Conservation (phyloP, 164 flowering plant genomes). For the Cinnamomum chago region DNA sequence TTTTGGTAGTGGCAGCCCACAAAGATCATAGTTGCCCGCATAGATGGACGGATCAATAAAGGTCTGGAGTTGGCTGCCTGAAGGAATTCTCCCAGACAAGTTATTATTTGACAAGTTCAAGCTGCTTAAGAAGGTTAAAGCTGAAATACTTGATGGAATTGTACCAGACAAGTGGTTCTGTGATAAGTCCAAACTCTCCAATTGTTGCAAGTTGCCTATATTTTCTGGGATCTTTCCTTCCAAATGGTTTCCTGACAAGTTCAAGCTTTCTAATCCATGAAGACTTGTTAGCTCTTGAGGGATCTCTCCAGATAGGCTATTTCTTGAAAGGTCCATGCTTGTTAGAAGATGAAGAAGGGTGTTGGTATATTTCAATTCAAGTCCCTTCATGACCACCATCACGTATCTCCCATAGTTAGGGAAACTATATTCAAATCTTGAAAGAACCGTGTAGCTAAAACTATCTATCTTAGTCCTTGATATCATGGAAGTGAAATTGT, state of each 20-base stretch:
- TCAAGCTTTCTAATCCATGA: no score
- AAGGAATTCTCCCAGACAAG: slow-evolving; percentile 2
- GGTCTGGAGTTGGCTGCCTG: slow-evolving; percentile 4
- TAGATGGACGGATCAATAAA: not conserved
- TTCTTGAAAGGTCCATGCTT: no score
- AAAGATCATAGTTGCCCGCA: slow-evolving; percentile 7
- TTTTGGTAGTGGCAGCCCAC: slow-evolving; percentile 6
- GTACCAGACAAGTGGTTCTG: no score
- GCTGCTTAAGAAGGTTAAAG: not conserved
- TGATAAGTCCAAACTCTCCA: no score
- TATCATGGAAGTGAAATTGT: not conserved
- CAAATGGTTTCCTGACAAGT: no score
- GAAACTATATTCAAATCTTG: no score
- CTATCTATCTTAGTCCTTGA: not conserved
- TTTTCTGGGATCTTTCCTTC: no score
- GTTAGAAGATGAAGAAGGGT: not conserved
- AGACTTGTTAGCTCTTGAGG: no score
- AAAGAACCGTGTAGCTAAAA: no score
- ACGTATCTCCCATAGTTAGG: not conserved
- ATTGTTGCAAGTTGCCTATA: no score
- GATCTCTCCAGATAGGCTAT: no score
- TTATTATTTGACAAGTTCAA: slow-evolving; percentile 8
- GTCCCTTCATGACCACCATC: not conserved
- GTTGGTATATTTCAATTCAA: not conserved
- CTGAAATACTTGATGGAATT: no score